Conservation (phyloP, 75 land plant species). For the Pinus tabuliformis region DNA sequence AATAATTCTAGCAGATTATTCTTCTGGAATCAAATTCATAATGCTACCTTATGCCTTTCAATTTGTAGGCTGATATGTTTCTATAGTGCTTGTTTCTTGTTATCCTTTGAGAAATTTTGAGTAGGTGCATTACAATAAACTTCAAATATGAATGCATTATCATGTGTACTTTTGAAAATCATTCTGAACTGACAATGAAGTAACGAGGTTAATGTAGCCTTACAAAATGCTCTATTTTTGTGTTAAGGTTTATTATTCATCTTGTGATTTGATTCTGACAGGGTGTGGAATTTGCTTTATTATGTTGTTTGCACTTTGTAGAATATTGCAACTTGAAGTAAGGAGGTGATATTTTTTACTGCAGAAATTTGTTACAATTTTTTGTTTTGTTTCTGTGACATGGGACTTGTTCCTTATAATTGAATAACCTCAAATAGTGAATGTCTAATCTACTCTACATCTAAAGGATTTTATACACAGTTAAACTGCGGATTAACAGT, state of each 20-base stretch:
- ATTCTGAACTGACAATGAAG: too few relatives aligned
- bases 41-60: background rate
- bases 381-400: background rate
- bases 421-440: background rate
- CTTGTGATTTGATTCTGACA: background rate
- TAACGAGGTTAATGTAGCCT: background rate
- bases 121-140: background rate
- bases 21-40: background rate
- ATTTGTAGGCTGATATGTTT: background rate
- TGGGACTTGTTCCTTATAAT: background rate
- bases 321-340: constrained; percentile 54
- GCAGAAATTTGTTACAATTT: background rate
- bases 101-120: background rate
- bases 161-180: background rate
- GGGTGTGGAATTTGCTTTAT: background rate
- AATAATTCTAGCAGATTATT: background rate
- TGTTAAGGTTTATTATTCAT: background rate
- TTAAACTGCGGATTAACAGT: background rate
- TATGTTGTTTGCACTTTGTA: constrained; percentile 2
- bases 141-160: background rate
- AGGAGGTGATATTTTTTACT: too few relatives aligned
- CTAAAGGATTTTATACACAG: background rate
- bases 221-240: background rate
- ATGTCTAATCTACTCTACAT: background rate
- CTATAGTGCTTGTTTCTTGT: background rate